Base-by-base conservation (phyloP, 441 rosid species). In the Dalechampia spathulata region DNA sequence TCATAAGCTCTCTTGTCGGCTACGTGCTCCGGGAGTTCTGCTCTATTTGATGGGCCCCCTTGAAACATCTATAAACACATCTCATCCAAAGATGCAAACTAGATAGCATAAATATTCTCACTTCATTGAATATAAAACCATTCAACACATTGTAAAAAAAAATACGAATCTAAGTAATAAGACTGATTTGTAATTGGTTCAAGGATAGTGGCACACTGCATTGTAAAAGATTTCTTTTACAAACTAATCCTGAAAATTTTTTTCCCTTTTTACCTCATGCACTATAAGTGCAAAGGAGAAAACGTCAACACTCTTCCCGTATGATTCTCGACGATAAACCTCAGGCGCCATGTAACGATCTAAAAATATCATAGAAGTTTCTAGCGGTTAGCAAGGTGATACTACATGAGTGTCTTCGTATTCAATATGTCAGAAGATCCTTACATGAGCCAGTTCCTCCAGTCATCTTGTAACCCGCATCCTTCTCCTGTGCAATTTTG, bases 311-410 rank as follows among this genome's bases (percentile, higher is more conserved):
- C 83, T 80, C 71, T 75, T 83, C 56, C 89, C 89, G 56, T 83
- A 80, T 32, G 89, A 78, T 67, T 80, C 86, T 52, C 86, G 77
- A 41, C 86, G 80, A 57, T 72, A 83, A 49, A 83, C 89, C 75
- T 83, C 86, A 0, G 89, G 89, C 15, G 83, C 83, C 89, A 83
- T 78, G 63, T 83, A 83, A 20, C 89, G 85, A 78, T 83, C 86
- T 83, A 71, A 57, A 12, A 61, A 27, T 16, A 40, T 15, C 19
- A 54, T 22, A 65, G 34, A 3, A 58, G 30, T 28, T 55, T n/a
- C 20, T 52, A 34, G 28, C 23, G 56, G 39, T 57, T 34, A 52
- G 50, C 41, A 1, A 46, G 22, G 14, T 2, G 34, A 52, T 4
- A 50, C 23, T 21, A 14, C 23, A 32, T 6, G 36, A 15, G 37